Evolutionary conservation across 352 stramenopile species (phyloP), one percentile per base, ranked within the genome.

Genomic region (Phytopythium litorale): DNA sequence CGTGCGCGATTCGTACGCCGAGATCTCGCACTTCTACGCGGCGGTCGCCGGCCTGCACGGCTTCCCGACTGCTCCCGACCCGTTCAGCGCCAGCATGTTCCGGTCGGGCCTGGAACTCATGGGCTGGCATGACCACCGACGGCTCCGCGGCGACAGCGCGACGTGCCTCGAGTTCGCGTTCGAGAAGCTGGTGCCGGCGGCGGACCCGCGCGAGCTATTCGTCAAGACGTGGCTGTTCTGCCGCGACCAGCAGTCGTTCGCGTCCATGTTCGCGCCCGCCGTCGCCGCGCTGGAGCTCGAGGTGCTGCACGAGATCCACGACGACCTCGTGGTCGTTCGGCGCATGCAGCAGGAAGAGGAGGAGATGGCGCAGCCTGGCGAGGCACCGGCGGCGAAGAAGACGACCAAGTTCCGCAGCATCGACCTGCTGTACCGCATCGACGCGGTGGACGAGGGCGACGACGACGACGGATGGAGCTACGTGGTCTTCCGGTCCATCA

Each of bases 311-410:
- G 60, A 70, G 48, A 66, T 75, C 28, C 71, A 75, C 52, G 65
- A 75, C 48, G 65, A 75, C 56, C 70, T 75, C 61, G 65, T 75
- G 9, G 68, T 75, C 2, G 68, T 75, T 46, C 65, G 68, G 23
- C 65, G 65, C n/a, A 70, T 75, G 65, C 68, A 75, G 23, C 61
- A 75, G 16, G 65, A 75, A 6, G 16, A 61, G 32, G 70, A 63
- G 19, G 64, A 71, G 38, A 63, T 46, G 5, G 58, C 4, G 15
- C 40, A 46, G 32, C 19, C 19, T 5, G 23, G 23, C 2, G 13
- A 37, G 13, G 28, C 28, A 4, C 28, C 28, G 28, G 4, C 28
- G 28, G 28, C 28, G 28, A 23, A 38, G 12, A 56, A 56, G 28
- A 56, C 65, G 7, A 70, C 63, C 58, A 75, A 75, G 49, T 75